A percentile compares a stretch with the other conserved stretches of the same genome.
Conservation (phyloP, 106 monocot genomes). For the Platanthera zijinensis region DNA sequence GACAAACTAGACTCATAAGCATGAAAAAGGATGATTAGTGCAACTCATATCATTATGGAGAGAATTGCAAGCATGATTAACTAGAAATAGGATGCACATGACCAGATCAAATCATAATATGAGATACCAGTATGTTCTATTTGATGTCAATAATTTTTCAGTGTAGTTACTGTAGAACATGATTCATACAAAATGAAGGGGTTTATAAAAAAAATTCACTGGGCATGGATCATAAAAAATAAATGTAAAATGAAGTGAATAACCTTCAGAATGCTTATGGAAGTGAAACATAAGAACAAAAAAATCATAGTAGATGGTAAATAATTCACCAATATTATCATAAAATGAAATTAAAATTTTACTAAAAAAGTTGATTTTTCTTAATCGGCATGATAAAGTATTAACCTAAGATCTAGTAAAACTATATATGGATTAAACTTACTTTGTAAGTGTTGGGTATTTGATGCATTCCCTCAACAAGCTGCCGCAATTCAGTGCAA, state of each 20-base stretch:
- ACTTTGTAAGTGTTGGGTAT: constrained; percentile 88
- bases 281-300: neutral
- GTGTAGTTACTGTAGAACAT: too few species aligned
- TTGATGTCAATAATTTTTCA: too few species aligned
- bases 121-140: too few species aligned
- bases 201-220: neutral
- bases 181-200: neutral
- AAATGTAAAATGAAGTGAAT: neutral
- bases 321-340: neutral
- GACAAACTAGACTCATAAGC: too few species aligned
- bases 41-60: too few species aligned
- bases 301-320: neutral
- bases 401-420: neutral
- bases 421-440: constrained; percentile 19
- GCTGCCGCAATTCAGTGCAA: constrained; percentile 92
- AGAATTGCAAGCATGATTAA: too few species aligned
- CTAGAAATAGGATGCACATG: too few species aligned
- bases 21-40: too few species aligned
- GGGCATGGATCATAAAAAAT: too few species aligned
- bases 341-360: neutral
- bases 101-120: too few species aligned
- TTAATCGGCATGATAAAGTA: neutral
- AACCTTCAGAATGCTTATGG: neutral
- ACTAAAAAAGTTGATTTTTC: neutral
- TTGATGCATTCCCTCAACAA: constrained; percentile 99